phyloP scores from a whole-genome alignment of 2,329 filamentous ascomycete species.

The Leptographium wingfieldii region DNA sequence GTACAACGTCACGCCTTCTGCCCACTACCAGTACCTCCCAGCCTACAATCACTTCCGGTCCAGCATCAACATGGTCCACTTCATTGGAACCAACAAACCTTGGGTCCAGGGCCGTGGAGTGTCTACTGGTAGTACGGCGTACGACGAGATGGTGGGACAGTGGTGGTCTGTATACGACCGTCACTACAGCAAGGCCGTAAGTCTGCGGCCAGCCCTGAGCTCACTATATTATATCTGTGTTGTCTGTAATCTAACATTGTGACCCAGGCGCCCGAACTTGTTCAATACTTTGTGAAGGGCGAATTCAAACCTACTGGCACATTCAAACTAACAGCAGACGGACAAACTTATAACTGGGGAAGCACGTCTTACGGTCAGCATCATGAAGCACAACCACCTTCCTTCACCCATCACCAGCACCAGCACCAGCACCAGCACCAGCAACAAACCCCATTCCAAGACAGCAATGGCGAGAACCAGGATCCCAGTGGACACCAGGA shows the following conservation, averaged over 20 bases:
- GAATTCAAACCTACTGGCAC: constrained; percentile 30
- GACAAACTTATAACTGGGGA: constrained; percentile 17
- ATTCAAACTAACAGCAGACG: constrained; percentile 21
- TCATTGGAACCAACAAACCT: constrained; percentile 84
- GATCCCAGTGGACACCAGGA: not conserved
- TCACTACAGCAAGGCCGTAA: constrained; percentile 54
- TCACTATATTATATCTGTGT: not conserved
- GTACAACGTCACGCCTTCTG: constrained; percentile 95
- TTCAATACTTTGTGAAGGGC: constrained; percentile 42
- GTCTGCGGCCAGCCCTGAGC: constrained; percentile 12
- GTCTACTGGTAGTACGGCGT: constrained; percentile 46
- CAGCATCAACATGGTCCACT: constrained; percentile 82
- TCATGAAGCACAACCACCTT: constrained; percentile 14
- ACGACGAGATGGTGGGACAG: constrained; percentile 68
- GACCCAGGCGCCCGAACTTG: constrained; percentile 21
- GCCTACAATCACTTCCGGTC: constrained; percentile 89
- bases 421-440: constrained; percentile 1
- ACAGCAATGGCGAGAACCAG: not conserved
- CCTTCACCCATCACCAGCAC: constrained; percentile 12
- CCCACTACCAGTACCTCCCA: constrained; percentile 93
- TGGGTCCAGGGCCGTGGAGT: constrained; percentile 57
- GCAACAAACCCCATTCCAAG: constrained; percentile 2
- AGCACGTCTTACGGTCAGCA: constrained; percentile 18
- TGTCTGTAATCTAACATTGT: not conserved
- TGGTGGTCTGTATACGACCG: constrained; percentile 95